Evolutionary conservation across 139 green algal genomes (phyloP), one percentile per base, ranked within the genome.

Genomic region (Coelastrella sp.): DNA sequence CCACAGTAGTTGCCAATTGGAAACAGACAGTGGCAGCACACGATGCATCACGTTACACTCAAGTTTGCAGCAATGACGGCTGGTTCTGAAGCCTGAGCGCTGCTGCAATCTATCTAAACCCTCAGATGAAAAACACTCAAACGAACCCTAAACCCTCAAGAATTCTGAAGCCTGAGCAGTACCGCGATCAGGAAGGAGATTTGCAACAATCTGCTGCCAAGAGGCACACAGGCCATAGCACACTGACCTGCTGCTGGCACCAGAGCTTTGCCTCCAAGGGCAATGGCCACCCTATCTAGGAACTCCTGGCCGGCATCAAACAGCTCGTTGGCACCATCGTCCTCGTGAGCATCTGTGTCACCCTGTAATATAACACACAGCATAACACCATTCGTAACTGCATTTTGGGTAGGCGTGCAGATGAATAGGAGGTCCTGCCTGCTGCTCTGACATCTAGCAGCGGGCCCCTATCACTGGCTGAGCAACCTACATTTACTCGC

Each of bases 281-380:
- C 92, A 15, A 99, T 96, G 6, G 98, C 93, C 17, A 99, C 83
- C 72, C 98, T 92, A 95, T 99, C 98, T 70, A 99, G 93, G 93
- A 96, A 98, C 95, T 99, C 94, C 90, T 93, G 88, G 9, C 96
- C 96, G 89, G 96, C 95, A 78, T 97, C 93, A 87, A 95, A 98
- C 49, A 96, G 92, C 84, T 98, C 96, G 4, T 96, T 96, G 68
- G 96, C 91, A 17, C 96, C 97, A 84, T 95, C 95, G 20, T 96
- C 91, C 68, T 90, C 85, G 27, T 90, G 74, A 66, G 87, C 19
- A n/a, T 93, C 89, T 25, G 70, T 90, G 63, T 93, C 89, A 65
- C 89, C 93, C 59, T 92, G 84, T 17, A 20, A 57, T 5, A 80
- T 7, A 57, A 58, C 8, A 80, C 74, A 80, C 8, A 58, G 4